phyloP scores from a whole-genome alignment of 257 asterid species.

The Knoxia roxburghii region DNA sequence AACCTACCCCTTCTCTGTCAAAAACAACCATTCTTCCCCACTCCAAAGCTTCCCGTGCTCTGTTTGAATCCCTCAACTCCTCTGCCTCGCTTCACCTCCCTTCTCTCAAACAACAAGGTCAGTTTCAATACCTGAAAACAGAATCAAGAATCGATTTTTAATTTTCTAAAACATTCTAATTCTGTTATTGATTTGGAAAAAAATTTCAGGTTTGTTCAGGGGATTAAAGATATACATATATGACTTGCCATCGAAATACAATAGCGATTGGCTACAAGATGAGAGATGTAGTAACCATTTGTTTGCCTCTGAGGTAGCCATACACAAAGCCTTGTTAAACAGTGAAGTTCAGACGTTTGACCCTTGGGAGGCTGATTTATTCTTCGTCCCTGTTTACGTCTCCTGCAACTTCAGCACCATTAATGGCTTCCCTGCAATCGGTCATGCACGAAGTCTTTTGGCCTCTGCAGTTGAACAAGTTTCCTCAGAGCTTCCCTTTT shows the following conservation, averaged over 20 bases:
- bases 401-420: slow-evolving; percentile 84
- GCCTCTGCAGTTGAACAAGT: slow-evolving; percentile 44
- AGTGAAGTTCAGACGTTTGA: slow-evolving; percentile 53
- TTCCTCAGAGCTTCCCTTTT: slow-evolving; percentile 53
- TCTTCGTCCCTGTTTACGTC: slow-evolving; percentile 87
- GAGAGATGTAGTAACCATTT: slow-evolving; percentile 66
- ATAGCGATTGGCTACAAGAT: slow-evolving; percentile 55
- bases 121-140: not conserved
- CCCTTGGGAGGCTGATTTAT: slow-evolving; percentile 67
- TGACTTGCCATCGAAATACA: slow-evolving; percentile 66
- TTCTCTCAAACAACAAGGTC: slow-evolving; percentile 14
- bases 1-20: slow-evolving; percentile 33
- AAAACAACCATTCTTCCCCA: slow-evolving; percentile 36
- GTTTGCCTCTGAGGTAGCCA: slow-evolving; percentile 89
- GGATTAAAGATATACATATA: slow-evolving; percentile 58
- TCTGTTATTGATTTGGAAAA: not conserved
- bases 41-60: slow-evolving; percentile 56
- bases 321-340: slow-evolving; percentile 49
- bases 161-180: not conserved
- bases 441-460: slow-evolving; percentile 73
- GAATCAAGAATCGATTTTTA: not conserved
- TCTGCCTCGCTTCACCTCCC: slow-evolving; percentile 10
- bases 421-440: slow-evolving; percentile 90
- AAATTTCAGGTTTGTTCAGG: slow-evolving; percentile 33
- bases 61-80: slow-evolving; percentile 40